Evolutionary conservation across 768 basidiomycete species (phyloP).

Genomic region (Tulasnella sp.): DNA sequence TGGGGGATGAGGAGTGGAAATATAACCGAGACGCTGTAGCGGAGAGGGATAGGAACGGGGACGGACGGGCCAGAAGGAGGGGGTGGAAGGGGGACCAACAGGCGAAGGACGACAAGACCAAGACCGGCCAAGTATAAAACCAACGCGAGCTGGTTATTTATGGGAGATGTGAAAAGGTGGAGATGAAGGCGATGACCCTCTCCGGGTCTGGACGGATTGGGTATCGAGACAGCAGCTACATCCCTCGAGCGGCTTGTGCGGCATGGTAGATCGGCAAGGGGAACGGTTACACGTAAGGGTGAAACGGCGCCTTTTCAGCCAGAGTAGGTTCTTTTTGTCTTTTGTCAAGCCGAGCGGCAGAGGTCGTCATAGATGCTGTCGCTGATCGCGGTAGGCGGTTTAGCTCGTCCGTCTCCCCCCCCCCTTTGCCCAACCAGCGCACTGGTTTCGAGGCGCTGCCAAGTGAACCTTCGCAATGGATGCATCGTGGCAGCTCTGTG

Average conservation of each 20-base stretch:
- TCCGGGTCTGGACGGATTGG: slow-evolving; percentile 5
- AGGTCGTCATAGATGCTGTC: slow-evolving; percentile 5
- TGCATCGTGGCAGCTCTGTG: not conserved
- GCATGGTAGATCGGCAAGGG: not conserved
- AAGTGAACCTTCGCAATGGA: not conserved
- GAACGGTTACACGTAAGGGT: slow-evolving; percentile 3
- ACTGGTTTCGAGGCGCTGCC: not conserved
- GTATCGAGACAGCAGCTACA: not conserved
- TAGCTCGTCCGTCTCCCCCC: not conserved
- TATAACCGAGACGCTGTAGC: not conserved
- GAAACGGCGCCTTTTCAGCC: slow-evolving; percentile 10
- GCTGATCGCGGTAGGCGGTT: not conserved
- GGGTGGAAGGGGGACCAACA: not conserved
- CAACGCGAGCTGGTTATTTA: not conserved
- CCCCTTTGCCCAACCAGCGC: not conserved
- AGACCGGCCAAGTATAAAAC: slow-evolving; percentile 6
- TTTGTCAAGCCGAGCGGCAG: not conserved
- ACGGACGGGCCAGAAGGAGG: not conserved
- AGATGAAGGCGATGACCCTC: slow-evolving; percentile 7
- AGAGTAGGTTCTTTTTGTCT: not conserved
- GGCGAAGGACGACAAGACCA: not conserved
- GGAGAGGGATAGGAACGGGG: not conserved
- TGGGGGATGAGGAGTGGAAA: not conserved
- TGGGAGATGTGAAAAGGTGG: not conserved
- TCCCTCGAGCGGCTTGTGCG: not conserved